Evolutionary conservation across 768 basidiomycete genomes (phyloP).

Genomic region (Suillus tomentosus): DNA sequence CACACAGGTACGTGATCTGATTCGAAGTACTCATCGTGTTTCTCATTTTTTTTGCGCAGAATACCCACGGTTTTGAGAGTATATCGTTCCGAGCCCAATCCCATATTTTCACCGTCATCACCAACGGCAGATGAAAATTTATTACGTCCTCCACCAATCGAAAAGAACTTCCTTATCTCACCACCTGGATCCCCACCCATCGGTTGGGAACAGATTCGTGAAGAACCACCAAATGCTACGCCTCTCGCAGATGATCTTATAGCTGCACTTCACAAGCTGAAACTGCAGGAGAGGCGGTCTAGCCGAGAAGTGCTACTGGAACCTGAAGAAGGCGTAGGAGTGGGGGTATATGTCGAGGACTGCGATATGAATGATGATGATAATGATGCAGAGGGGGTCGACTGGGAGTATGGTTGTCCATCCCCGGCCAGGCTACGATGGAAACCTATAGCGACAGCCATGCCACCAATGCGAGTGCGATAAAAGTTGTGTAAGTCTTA

Average conservation of each 20-base stretch:
- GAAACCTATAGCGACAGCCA: slow-evolving; percentile 53
- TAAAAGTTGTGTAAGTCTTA: slow-evolving; percentile 29
- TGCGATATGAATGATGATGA: slow-evolving; percentile 47
- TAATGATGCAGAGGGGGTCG: slow-evolving; percentile 29
- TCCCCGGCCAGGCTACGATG: slow-evolving; percentile 53
- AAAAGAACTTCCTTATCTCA: slow-evolving; percentile 97
- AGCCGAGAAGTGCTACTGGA: slow-evolving; percentile 63
- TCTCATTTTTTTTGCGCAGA: slow-evolving; percentile 36
- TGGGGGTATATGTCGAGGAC: slow-evolving; percentile 79
- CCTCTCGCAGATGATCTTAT: slow-evolving; percentile 91
- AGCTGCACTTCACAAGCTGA: slow-evolving; percentile 70
- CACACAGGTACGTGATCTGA: slow-evolving; percentile 47
- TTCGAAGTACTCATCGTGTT: not conserved
- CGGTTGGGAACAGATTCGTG: slow-evolving; percentile 91
- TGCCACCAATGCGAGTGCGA: slow-evolving; percentile 49
- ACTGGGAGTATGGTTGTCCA: slow-evolving; percentile 62
- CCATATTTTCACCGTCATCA: slow-evolving; percentile 45
- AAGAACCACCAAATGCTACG: slow-evolving; percentile 84
- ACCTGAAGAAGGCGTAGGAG: slow-evolving; percentile 68
- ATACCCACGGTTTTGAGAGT: slow-evolving; percentile 58
- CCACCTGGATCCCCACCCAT: slow-evolving; percentile 97
- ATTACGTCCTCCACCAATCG: slow-evolving; percentile 74
- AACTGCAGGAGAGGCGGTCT: slow-evolving; percentile 46
- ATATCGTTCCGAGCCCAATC: slow-evolving; percentile 73
- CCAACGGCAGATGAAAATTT: slow-evolving; percentile 28